Conservation (phyloP, 495 filamentous ascomycete species). For the Penicillium chermesinum region DNA sequence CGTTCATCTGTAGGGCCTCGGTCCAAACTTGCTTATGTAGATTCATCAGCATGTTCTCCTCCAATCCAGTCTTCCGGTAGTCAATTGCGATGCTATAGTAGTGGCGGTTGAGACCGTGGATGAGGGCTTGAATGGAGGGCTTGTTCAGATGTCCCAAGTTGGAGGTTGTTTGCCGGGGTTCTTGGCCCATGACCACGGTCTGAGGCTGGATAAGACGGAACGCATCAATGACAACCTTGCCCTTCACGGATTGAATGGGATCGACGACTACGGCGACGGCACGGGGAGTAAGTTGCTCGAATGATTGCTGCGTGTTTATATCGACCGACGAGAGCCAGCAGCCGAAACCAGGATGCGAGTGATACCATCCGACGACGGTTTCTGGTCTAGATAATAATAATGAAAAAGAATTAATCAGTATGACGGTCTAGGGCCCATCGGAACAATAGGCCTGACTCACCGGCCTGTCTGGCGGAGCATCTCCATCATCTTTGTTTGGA, state of each 20-base stretch:
- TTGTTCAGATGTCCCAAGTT: constrained; percentile 98
- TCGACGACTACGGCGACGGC: constrained; percentile 97
- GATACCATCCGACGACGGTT: constrained; percentile 98
- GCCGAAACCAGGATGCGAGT: constrained; percentile 97
- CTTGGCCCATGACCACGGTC: constrained; percentile 95
- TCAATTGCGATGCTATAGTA: constrained; percentile 99
- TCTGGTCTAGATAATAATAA: constrained; percentile 63
- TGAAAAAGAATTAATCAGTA: constrained; percentile 1
- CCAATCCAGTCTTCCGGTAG: constrained; percentile 94
- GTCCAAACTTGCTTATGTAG: constrained; percentile 99
- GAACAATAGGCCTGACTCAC: constrained; percentile 43
- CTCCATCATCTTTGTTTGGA: constrained; percentile 99
- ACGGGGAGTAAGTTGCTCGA: constrained; percentile 93
- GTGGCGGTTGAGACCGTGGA: constrained; percentile 95
- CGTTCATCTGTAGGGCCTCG: constrained; percentile 93
- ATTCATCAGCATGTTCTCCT: constrained; percentile 99
- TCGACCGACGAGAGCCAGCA: constrained; percentile 99
- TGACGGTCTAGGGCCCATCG: neutral
- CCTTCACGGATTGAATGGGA: constrained; percentile 98
- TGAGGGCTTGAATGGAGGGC: constrained; percentile 97
- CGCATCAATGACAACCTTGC: constrained; percentile 98
- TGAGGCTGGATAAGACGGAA: constrained; percentile 99
- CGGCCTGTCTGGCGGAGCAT: constrained; percentile 95
- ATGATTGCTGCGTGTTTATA: constrained; percentile 99
- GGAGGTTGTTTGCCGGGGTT: constrained; percentile 96